Base-by-base conservation (phyloP, 2,329 filamentous ascomycete genomes). In the Oidium heveae region DNA sequence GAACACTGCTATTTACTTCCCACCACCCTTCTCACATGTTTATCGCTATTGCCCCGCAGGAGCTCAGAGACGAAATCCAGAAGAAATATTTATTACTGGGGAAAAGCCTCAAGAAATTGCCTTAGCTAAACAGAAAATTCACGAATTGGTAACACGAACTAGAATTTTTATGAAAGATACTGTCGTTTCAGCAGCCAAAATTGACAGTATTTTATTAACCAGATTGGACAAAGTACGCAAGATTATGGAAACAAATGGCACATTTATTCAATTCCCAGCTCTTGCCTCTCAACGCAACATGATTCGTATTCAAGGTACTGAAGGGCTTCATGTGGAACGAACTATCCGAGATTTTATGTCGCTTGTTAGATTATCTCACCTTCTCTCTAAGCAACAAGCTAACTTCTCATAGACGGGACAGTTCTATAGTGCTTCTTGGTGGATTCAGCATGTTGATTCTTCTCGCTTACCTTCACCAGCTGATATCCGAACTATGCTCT, bases 341-440 rank as follows among this genome's bases (percentile, higher is more conserved):
- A 95, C 89, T 34, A 86, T 95, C 59, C 80, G 88, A 61, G 91
- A 96, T 68, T 82, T 98, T 60, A 95, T 98, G 89, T 82, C 84
- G 62, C 70, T 96, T 66, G 85, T 89, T 74, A 67, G 80, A 71
- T 24, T 41, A 22, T 36, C 44, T 44, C 34, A 55, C 22, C 16
- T 7, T 52, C 58, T 54, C 39, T 49, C 20, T 18, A 18, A 46
- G 20, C 5, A 28, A 32, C 34, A 4, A 24, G 53, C 64, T 68
- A 61, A 67, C 62, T 44, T 22, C 56, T 22, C 20, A 18, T 59
- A 88, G 84, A 87, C 88, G 59, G 88, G 89, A 37, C 91, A 98
- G 69, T 98, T 96, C 68, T 98, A 98, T 70, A 91, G 86, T 65
- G 88, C 88, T 22, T 87, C 86, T 12, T 98, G 91, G 89, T 94